Evolutionary conservation across 768 basidiomycete genomes (phyloP).

Genomic region (Leccinum longicurvipes): DNA sequence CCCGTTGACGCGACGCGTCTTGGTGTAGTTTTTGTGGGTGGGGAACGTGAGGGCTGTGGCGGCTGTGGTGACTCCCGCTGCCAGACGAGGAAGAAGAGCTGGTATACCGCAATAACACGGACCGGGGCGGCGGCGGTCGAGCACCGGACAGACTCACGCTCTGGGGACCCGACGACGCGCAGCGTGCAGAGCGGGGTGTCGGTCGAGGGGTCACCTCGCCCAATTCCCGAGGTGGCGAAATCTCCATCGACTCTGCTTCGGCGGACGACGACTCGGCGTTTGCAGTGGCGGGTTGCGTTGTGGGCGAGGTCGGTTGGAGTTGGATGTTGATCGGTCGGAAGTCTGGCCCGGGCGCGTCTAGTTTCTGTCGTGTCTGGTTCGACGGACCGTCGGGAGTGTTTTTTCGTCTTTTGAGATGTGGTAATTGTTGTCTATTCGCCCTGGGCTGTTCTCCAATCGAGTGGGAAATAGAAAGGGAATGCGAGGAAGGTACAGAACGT

Average conservation of each 20-base stretch:
- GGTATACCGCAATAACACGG: not conserved
- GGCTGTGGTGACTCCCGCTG: not conserved
- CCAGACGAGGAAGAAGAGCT: not conserved
- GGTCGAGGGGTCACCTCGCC: constrained; percentile 7
- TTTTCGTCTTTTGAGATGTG: constrained; percentile 13
- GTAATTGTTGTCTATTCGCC: constrained; percentile 7
- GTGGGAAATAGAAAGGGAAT: not conserved
- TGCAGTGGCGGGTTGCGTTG: too few relatives aligned
- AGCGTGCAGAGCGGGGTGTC: not conserved
- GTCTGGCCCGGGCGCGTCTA: constrained; percentile 1
- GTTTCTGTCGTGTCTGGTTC: constrained; percentile 11
- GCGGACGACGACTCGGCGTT: not conserved
- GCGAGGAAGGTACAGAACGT: not conserved
- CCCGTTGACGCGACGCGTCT: not conserved
- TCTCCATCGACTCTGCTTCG: not conserved
- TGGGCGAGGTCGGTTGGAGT: not conserved
- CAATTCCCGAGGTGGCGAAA: constrained; percentile 3
- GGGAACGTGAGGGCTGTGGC: not conserved
- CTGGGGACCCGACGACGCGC: not conserved
- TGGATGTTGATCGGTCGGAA: not conserved
- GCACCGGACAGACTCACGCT: not conserved
- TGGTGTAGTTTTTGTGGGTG: not conserved
- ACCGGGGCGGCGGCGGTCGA: not conserved
- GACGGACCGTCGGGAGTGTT: constrained; percentile 1
- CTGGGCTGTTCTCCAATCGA: constrained; percentile 11